A percentile compares a stretch with the other conserved stretches of the same genome.
phyloP scores from a whole-genome alignment of 2,329 filamentous ascomycete species.

The Pyrenophora seminiperda region DNA sequence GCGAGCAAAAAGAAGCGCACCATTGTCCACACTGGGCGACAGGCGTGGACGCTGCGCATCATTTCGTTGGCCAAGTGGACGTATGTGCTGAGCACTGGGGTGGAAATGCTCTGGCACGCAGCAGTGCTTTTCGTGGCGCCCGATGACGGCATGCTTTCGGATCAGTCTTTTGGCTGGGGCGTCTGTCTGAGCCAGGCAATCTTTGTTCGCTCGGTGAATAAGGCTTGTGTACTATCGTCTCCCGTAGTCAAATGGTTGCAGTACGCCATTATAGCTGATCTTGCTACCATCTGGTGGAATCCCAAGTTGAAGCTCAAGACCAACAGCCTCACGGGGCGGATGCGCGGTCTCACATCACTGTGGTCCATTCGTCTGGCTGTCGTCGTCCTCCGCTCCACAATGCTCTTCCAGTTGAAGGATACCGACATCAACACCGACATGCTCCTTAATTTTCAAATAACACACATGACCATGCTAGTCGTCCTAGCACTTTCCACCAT shows the following conservation, averaged over 20 bases:
- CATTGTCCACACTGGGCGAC: constrained; percentile 39
- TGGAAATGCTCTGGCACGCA: constrained; percentile 46
- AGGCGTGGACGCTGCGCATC: constrained; percentile 51
- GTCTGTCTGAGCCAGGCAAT: constrained; percentile 32
- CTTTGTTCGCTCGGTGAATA: constrained; percentile 23
- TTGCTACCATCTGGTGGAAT: constrained; percentile 70
- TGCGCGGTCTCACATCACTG: constrained; percentile 67
- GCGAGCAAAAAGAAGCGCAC: constrained; percentile 49
- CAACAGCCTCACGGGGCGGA: constrained; percentile 57
- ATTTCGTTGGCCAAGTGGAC: constrained; percentile 53
- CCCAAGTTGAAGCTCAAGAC: constrained; percentile 68
- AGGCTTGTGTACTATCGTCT: constrained; percentile 36
- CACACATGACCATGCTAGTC: constrained; percentile 61
- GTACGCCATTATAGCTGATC: constrained; percentile 54
- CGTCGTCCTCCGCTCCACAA: constrained; percentile 59
- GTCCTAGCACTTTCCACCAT: constrained; percentile 34
- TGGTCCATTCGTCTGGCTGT: constrained; percentile 68
- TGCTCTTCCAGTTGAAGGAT: constrained; percentile 39
- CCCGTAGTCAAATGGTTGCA: constrained; percentile 23
- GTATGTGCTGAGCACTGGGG: constrained; percentile 49
- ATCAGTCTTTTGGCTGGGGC: constrained; percentile 16
- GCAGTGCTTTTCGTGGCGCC: constrained; percentile 29
- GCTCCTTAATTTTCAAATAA: constrained; percentile 49
- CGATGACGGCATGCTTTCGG: constrained; percentile 10
- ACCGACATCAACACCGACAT: constrained; percentile 25